phyloP scores from a whole-genome alignment of 352 stramenopile species.

The Globisporangium nunn region DNA sequence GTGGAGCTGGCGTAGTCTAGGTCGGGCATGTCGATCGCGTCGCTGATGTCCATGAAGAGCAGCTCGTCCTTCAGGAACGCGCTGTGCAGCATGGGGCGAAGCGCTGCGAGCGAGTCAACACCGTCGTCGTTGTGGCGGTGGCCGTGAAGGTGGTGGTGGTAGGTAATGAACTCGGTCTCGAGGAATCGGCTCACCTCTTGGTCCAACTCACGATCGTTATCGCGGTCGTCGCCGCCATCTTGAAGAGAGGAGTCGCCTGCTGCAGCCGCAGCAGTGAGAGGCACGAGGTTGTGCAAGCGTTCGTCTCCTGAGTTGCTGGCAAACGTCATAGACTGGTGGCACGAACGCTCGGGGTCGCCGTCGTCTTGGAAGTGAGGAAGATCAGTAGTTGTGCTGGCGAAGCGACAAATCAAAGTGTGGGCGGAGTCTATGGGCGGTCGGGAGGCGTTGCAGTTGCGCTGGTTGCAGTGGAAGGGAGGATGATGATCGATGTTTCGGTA shows the following conservation, averaged over 20 bases:
- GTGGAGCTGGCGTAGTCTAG: slow-evolving; percentile 3
- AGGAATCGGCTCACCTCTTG: slow-evolving; percentile 8
- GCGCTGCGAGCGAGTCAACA: neutral
- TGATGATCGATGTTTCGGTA: too few relatives aligned
- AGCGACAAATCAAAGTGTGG: slow-evolving; percentile 3
- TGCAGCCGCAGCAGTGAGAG: slow-evolving; percentile 3
- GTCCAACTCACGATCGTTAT: slow-evolving; percentile 7
- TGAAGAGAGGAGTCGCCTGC: neutral
- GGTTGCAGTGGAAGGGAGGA: neutral
- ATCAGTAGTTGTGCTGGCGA: neutral
- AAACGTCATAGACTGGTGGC: slow-evolving; percentile 9
- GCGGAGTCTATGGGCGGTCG: neutral
- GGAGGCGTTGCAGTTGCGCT: neutral
- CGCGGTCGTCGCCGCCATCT: neutral
- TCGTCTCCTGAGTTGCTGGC: slow-evolving; percentile 7
- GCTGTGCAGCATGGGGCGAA: neutral
- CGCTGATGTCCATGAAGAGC: slow-evolving; percentile 6
- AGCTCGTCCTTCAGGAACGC: slow-evolving; percentile 5
- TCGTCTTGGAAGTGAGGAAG: neutral
- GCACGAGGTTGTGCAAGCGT: slow-evolving; percentile 6
- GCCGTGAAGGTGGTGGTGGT: neutral
- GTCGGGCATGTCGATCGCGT: slow-evolving; percentile 10
- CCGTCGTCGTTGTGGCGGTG: neutral
- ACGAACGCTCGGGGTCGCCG: neutral
- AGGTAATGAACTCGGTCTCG: slow-evolving; percentile 5